phyloP scores from a whole-genome alignment of 2,329 filamentous ascomycete species.

The Curvularia hawaiiensis region DNA sequence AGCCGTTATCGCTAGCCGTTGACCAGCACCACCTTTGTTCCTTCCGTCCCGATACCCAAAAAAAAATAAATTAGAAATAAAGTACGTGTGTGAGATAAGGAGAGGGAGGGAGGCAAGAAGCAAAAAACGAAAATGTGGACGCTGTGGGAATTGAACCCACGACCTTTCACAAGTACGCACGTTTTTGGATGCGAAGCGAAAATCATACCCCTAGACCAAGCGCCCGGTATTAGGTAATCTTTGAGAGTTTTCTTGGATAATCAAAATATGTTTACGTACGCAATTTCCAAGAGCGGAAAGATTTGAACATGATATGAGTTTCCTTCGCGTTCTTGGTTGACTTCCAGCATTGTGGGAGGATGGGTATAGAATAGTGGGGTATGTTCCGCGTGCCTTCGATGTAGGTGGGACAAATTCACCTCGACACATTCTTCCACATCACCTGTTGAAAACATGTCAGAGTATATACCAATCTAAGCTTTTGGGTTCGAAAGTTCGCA shows the following conservation, averaged over 20 bases:
- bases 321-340: too few relatives aligned
- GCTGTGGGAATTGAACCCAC: constrained; percentile 35
- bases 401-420: too few relatives aligned
- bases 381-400: too few relatives aligned
- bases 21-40: neutral
- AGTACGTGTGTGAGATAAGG: neutral
- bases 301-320: too few relatives aligned
- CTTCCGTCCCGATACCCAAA: neutral
- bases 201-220: constrained; percentile 23
- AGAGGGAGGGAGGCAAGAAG: neutral
- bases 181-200: constrained; percentile 27
- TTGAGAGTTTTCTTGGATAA: neutral
- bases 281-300: too few relatives aligned
- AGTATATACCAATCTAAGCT: too few relatives aligned
- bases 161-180: constrained; percentile 27
- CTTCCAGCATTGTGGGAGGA: too few relatives aligned
- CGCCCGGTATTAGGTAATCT: constrained; percentile 17
- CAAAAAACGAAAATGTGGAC: constrained; percentile 19
- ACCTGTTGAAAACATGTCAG: too few relatives aligned
- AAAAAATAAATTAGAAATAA: neutral
- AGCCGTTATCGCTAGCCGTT: neutral
- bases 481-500: too few relatives aligned
- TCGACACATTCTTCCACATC: too few relatives aligned
- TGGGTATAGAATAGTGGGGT: too few relatives aligned
- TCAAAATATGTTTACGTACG: too few relatives aligned